These are phyloP conservation scores for Podospora bellae-mahoneyi DNA, from an alignment of 495 filamentous ascomycete genomes.

Conservation along the genomic window DNA sequence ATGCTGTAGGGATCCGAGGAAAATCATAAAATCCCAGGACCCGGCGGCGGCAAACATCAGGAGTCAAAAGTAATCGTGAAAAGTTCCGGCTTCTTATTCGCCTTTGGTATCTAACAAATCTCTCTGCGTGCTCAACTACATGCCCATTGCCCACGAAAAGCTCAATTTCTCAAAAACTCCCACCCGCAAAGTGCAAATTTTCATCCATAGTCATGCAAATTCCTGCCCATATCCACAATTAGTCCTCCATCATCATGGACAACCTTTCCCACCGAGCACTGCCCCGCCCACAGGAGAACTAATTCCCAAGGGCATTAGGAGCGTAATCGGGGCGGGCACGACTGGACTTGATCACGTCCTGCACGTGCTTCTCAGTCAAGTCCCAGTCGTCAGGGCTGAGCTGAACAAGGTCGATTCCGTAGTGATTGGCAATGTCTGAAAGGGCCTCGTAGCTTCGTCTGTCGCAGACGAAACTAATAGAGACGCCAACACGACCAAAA, in stretches of 20 bases:
- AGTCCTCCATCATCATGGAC: background rate
- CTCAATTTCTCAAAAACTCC: conserved; percentile 11
- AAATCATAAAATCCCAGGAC: background rate
- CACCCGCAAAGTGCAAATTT: conserved; percentile 12
- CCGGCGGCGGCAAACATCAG: background rate
- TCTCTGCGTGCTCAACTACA: conserved; percentile 18
- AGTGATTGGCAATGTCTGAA: conserved; percentile 70
- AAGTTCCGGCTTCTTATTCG: conserved; percentile 6
- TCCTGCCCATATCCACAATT: conserved; percentile 8
- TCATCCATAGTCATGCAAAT: conserved; percentile 15
- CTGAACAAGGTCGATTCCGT: conserved; percentile 50
- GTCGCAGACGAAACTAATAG: conserved; percentile 86
- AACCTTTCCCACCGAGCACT: background rate
- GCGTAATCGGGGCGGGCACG: conserved; percentile 61
- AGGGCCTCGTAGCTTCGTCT: conserved; percentile 71
- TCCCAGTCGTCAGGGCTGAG: conserved; percentile 73
- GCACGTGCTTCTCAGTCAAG: conserved; percentile 72
- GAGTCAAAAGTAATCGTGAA: background rate
- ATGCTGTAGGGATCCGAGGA: background rate
- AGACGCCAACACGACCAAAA: conserved; percentile 95
- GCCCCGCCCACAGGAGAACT: background rate
- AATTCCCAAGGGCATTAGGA: conserved; percentile 35
- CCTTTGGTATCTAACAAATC: conserved; percentile 29
- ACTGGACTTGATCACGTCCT: conserved; percentile 77
- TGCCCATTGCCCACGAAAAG: conserved; percentile 8